Evolutionary conservation across 2,329 filamentous ascomycete genomes (phyloP).

Genomic region (Colletotrichum karsti): DNA sequence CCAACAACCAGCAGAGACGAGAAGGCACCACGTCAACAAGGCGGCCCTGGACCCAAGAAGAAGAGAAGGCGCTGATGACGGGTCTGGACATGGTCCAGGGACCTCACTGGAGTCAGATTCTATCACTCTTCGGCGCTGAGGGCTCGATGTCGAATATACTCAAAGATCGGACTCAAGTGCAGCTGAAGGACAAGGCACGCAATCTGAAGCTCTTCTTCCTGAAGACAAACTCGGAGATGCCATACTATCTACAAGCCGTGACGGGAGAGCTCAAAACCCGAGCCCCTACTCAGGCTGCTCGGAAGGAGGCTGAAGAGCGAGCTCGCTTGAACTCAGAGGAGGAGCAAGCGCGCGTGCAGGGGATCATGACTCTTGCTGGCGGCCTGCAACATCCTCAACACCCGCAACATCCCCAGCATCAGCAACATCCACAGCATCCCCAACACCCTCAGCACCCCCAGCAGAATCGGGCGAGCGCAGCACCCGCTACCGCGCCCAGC

Average conservation of each 20-base stretch:
- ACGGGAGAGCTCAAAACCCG: conserved; percentile 90
- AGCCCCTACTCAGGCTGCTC: conserved; percentile 77
- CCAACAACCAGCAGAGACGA: conserved; percentile 61
- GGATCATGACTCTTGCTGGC: conserved; percentile 64
- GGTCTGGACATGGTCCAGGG: conserved; percentile 90
- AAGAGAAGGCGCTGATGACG: conserved; percentile 89
- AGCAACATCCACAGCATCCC: no score
- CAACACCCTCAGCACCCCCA: conserved; percentile 46
- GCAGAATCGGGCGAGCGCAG: conserved; percentile 15
- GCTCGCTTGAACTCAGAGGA: conserved; percentile 67
- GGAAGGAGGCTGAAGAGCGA: conserved; percentile 73
- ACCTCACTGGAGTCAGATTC: conserved; percentile 92
- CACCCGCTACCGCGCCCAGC: conserved; percentile 16
- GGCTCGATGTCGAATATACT: conserved; percentile 84
- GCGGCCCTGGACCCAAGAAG: conserved; percentile 86
- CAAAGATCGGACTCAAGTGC: conserved; percentile 89
- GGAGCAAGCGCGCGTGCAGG: conserved; percentile 66
- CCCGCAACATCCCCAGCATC: no score
- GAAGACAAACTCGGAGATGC: conserved; percentile 91
- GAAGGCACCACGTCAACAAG: conserved; percentile 70
- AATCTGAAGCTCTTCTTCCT: conserved; percentile 93
- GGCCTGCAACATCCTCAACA: conserved; percentile 53
- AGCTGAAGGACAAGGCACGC: conserved; percentile 90
- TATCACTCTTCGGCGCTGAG: conserved; percentile 82
- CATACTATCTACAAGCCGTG: conserved; percentile 85